phyloP scores from a whole-genome alignment of 2,329 filamentous ascomycete species.

The Trichoderma koningii region DNA sequence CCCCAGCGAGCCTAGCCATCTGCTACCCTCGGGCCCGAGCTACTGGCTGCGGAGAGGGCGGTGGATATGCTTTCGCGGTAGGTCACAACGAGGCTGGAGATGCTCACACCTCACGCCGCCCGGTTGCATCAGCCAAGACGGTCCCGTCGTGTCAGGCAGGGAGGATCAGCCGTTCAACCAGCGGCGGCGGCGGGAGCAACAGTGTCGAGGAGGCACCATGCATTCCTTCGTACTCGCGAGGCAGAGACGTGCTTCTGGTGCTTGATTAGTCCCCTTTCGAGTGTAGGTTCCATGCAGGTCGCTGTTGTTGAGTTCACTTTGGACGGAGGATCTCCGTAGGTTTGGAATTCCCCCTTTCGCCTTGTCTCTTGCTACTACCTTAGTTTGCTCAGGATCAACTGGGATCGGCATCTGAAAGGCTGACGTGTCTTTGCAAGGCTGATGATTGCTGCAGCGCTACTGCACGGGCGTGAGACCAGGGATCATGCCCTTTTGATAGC shows the following conservation, averaged over 20 bases:
- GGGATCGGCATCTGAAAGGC: constrained; percentile 7
- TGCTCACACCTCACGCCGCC: constrained; percentile 9
- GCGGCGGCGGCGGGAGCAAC: background rate
- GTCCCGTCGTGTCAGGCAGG: background rate
- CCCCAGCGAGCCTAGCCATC: constrained; percentile 14
- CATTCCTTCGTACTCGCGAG: background rate
- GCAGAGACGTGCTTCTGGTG: constrained; percentile 2
- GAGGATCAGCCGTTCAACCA: background rate
- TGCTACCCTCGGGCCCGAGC: background rate
- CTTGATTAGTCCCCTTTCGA: background rate
- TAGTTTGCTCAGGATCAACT: background rate
- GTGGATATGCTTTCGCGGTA: constrained; percentile 16
- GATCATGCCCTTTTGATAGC: background rate
- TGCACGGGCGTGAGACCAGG: constrained; percentile 9
- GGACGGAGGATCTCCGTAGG: constrained; percentile 4
- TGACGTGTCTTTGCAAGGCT: constrained; percentile 24
- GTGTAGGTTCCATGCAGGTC: too few relatives aligned
- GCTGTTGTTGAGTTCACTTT: background rate
- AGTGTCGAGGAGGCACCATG: background rate
- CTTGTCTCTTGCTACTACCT: background rate
- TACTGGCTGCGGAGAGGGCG: constrained; percentile 9
- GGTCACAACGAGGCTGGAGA: constrained; percentile 14
- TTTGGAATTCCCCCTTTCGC: background rate
- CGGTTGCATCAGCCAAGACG: background rate
- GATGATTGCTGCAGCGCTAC: constrained; percentile 17